Base-by-base conservation (phyloP, 441 rosid species). In the Adansonia grandidieri region DNA sequence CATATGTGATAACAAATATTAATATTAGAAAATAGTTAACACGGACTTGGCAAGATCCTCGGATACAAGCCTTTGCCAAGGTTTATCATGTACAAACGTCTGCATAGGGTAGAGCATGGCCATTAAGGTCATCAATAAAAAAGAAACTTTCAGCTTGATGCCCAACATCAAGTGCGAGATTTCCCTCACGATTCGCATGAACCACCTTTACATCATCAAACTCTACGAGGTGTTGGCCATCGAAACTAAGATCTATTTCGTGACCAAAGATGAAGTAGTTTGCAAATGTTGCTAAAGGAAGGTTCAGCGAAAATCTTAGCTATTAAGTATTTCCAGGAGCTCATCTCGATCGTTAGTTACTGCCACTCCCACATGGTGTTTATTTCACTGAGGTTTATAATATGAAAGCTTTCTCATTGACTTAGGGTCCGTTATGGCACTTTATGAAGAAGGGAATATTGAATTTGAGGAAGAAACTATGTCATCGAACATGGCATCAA, bases 1-100 rank as follows among this genome's bases (percentile, higher is more conserved):
- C 37, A 32, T 32, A 32, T 32, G 37, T 32, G 37, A 32, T 32
- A 32, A 32, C 3, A 32, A 32, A 1, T 32, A 32, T 32, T 32
- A 32, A 32, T 32, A 32, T 32, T 32, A 32, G 37, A n/a, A 32
- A 32, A 32, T 32, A 32, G 37, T 32, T 32, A 32, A 32, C 37
- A 32, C 37, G 37, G 37, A 32, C 37, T 19, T 9, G 63, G 63
- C 63, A 58, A 19, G 28, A 24, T 58, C 63, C n/a, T 19, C 28
- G 11, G 63, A 9, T 8, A 24, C 28, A 24, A 20, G 63, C 63
- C 11, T 58, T 19, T 24, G 63, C 63, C 28, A 58, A 58, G 11
- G 63, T 58, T 58, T 58, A 58, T 7, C 63, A 7, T 58, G 63
- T 24, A 58, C 28, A 58, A 58, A 58, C 63, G 11, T 58, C 63